These are phyloP conservation scores for Phytophthora melonis DNA, from an alignment of 352 stramenopile genomes.

Conservation along the genomic window DNA sequence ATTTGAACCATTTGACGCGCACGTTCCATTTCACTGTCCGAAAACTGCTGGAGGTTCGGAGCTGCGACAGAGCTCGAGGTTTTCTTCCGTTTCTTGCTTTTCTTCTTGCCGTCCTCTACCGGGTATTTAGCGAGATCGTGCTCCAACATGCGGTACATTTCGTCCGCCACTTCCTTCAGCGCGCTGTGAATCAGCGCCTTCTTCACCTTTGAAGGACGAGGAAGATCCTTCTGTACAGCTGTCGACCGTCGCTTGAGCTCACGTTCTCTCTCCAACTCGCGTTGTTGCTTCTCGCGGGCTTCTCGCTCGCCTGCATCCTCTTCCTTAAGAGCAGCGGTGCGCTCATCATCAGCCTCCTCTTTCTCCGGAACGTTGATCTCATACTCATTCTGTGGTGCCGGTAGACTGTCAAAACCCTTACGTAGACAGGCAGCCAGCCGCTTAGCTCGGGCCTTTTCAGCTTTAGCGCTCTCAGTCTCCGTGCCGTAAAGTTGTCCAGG, in stretches of 20 bases:
- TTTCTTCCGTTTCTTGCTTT: conserved; percentile 80
- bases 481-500: conserved; percentile 67
- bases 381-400: conserved; percentile 85
- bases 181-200: conserved; percentile 58
- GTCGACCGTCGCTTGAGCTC: conserved; percentile 73
- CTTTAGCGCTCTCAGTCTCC: conserved; percentile 47
- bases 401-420: conserved; percentile 77
- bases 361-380: conserved; percentile 80
- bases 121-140: conserved; percentile 70
- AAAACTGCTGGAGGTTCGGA: conserved; percentile 52
- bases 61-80: conserved; percentile 27
- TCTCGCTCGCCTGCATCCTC: conserved; percentile 91
- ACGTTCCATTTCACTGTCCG: conserved; percentile 69
- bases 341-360: conserved; percentile 54
- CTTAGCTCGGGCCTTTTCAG: conserved; percentile 77
- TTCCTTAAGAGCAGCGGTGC: conserved; percentile 32
- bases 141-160: conserved; percentile 77
- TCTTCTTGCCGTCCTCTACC: conserved; percentile 45
- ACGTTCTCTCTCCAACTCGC: conserved; percentile 55
- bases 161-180: conserved; percentile 50
- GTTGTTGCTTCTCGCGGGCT: conserved; percentile 58
- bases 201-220: conserved; percentile 72
- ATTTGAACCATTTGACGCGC: conserved; percentile 84
- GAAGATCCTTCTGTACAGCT: conserved; percentile 76
- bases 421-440: conserved; percentile 64